These are phyloP conservation scores for Rhododendron molle DNA, from an alignment of 148 eudicot species.

Conservation along the genomic window DNA sequence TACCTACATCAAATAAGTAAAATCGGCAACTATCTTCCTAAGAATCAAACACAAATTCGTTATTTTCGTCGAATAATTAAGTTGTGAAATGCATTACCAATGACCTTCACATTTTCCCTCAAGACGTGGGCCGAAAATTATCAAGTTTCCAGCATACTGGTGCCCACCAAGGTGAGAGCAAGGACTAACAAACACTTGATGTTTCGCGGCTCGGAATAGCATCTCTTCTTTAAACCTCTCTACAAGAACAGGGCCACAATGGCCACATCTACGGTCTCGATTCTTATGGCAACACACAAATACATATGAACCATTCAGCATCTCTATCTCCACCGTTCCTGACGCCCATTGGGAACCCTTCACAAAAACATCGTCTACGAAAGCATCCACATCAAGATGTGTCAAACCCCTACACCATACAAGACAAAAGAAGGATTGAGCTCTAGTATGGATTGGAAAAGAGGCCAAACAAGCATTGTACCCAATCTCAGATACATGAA, in stretches of 20 bases:
- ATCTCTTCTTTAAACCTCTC: constrained; percentile 10
- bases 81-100: constrained; percentile 5
- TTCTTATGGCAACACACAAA: constrained; percentile 17
- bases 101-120: constrained; percentile 14
- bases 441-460: background rate
- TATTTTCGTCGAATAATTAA: too few relatives aligned
- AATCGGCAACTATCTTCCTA: background rate
- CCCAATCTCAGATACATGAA: background rate
- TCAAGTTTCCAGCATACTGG: constrained; percentile 17
- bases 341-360: background rate
- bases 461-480: too few relatives aligned
- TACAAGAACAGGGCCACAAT: constrained; percentile 8
- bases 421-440: background rate
- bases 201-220: background rate
- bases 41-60: too few relatives aligned
- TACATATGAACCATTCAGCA: background rate
- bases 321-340: background rate
- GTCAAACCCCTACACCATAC: constrained; percentile 8
- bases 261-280: constrained; percentile 13
- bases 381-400: constrained; percentile 11
- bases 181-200: constrained; percentile 14
- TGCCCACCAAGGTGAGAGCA: constrained; percentile 17
- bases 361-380: constrained; percentile 6
- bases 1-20: constrained; percentile 2
- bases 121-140: constrained; percentile 1